Base-by-base conservation (phyloP, 257 asterid genomes). In the Marsdenia floribunda region DNA sequence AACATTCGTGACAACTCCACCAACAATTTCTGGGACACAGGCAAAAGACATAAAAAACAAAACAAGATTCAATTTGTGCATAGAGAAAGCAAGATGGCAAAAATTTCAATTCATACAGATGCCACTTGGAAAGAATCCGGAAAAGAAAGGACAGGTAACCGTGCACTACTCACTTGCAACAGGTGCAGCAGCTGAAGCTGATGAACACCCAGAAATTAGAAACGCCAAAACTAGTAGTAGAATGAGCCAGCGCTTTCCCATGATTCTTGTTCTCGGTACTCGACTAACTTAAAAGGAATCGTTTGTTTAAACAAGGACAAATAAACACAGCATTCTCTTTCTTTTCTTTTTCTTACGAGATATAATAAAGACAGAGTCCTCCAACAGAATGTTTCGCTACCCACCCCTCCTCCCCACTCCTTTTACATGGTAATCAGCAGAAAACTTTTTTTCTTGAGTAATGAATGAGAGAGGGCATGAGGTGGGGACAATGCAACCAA, bases 141-240 rank as follows among this genome's bases (percentile, higher is more conserved):
- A 52, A 38, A 71, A 14, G 21, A 40, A 13, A 37, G 40, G 11
- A 67, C 10, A 24, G 5, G 18, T 15, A 33, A 64, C 60, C 60
- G 55, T 50, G 71, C 3, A 83, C 97, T 95, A 83, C 97, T 95
- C 54, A 95, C 99, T 92, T 55, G 93, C 90, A 78, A 89, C 92
- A 21, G 99, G 96, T 1, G 99, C 96, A 1, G 90, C 84, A 71
- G 93, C 96, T 42, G 97, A 84, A 76, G 84, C 92, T 42, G 92
- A 83, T 2, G 97, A 87, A 71, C 83, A 84, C 29, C 85, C 93
- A 80, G 80, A 79, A 57, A 87, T 77, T 72, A 86, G 80, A 8
- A 89, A 26, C 74, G 85, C 71, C 66, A 88, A 72, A 73, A 83
- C 49, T 10, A 86, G 76, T 49, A 82, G 72, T 59, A 87, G 70